Conservation (phyloP, 2,329 filamentous ascomycete genomes). For the Pleurostoma richardsiae region DNA sequence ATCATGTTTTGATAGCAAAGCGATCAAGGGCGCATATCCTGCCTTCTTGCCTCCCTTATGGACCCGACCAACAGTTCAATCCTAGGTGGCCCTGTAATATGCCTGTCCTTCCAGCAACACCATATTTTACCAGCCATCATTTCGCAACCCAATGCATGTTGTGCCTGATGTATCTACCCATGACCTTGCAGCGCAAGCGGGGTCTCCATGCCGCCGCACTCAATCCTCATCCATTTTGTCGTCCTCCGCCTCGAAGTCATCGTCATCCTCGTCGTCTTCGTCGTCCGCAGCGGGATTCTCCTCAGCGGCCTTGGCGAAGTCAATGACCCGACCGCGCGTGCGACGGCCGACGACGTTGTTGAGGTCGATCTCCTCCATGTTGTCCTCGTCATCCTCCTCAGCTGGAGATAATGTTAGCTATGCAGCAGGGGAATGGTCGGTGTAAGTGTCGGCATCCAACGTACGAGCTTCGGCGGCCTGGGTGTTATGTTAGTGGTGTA, state of each 20-base stretch:
- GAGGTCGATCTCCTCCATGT: slow-evolving; percentile 80
- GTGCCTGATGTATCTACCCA: no score
- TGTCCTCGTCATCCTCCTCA: slow-evolving; percentile 54
- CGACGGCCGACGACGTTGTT: slow-evolving; percentile 87
- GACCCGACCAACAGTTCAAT: no score
- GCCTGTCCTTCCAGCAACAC: no score
- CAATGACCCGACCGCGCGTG: slow-evolving; percentile 87
- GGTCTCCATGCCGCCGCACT: slow-evolving; percentile 2
- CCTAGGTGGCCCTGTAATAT: no score
- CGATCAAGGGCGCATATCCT: no score
- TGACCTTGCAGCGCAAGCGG: not conserved
- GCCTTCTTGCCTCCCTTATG: no score
- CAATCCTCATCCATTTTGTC: slow-evolving; percentile 66
- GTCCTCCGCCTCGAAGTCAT: slow-evolving; percentile 58
- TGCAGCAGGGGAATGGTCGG: not conserved
- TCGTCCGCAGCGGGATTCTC: slow-evolving; percentile 72
- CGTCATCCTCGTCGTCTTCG: slow-evolving; percentile 70
- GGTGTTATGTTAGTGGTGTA: not conserved
- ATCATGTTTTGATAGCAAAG: no score
- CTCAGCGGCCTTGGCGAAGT: slow-evolving; percentile 86
- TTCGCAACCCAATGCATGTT: not conserved
- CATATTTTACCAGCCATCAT: not conserved
- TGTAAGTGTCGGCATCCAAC: slow-evolving; percentile 6
- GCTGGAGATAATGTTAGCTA: slow-evolving; percentile 11
- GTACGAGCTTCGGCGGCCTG: slow-evolving; percentile 24